Evolutionary conservation across 2,329 filamentous ascomycete genomes (phyloP).

Genomic region (Pseudopyricularia javanii): DNA sequence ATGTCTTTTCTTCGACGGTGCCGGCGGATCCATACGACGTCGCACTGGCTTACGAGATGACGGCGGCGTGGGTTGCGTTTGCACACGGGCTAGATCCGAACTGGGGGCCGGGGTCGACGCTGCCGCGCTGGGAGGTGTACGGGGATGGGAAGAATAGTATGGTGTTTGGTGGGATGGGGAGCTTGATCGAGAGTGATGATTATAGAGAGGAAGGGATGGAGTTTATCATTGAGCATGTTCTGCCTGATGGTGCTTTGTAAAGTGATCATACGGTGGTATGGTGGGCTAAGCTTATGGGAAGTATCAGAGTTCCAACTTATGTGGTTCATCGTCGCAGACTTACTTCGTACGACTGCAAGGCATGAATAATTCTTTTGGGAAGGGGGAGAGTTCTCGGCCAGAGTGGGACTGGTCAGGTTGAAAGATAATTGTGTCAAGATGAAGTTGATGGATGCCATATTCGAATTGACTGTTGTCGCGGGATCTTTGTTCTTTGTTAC

Average conservation of each 20-base stretch:
- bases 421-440: too few relatives aligned
- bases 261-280: too few relatives aligned
- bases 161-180: background rate
- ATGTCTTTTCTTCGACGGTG: background rate
- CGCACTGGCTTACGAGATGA: background rate
- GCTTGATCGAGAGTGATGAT: background rate
- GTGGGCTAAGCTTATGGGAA: too few relatives aligned
- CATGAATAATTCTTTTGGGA: too few relatives aligned
- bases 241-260: background rate
- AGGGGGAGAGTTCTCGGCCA: too few relatives aligned
- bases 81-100: background rate
- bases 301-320: too few relatives aligned
- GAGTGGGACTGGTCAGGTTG: too few relatives aligned
- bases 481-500: too few relatives aligned
- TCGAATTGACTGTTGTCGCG: too few relatives aligned
- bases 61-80: background rate
- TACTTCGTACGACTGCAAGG: too few relatives aligned
- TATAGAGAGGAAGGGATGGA: background rate
- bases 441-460: too few relatives aligned
- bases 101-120: background rate
- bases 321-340: too few relatives aligned
- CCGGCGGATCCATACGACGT: background rate
- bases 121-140: background rate
- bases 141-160: background rate
- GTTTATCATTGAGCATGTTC: background rate